phyloP scores from a whole-genome alignment of 805 yeast genomes.

The Metschnikowia dekortorum region DNA sequence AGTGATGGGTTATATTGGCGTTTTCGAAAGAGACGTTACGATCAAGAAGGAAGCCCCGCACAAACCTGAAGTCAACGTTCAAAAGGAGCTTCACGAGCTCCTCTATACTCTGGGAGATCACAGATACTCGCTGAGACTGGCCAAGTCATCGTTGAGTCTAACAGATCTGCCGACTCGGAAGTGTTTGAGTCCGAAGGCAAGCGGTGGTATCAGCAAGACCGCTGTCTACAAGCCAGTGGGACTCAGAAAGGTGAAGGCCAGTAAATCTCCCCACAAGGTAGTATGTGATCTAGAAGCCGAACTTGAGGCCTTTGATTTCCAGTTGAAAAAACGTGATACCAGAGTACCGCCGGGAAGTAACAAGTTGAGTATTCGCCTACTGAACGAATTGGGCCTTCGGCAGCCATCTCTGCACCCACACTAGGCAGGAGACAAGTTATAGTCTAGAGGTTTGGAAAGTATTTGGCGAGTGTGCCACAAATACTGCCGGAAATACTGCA shows the following conservation, averaged over 20 bases:
- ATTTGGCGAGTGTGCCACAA: neutral
- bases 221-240: neutral
- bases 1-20: constrained; percentile 26
- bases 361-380: constrained; percentile 5
- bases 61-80: neutral
- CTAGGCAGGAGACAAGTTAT: neutral
- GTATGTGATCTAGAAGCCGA: neutral
- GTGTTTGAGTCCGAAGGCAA: neutral
- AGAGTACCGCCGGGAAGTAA: constrained; percentile 13
- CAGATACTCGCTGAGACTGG: neutral
- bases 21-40: constrained; percentile 34
- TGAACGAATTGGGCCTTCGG: constrained; percentile 3
- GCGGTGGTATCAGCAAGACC: neutral
- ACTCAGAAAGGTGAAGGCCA: neutral
- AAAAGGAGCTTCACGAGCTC: neutral
- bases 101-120: neutral
- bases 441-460: neutral
- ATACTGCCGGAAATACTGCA: neutral
- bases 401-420: neutral
- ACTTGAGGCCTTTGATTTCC: neutral
- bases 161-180: neutral
- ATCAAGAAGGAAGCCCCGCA: neutral
- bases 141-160: neutral
- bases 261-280: neutral
- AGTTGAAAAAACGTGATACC: neutral